phyloP scores from a whole-genome alignment of 192 early-diverging fungal species.

The Coemansia sp. region DNA sequence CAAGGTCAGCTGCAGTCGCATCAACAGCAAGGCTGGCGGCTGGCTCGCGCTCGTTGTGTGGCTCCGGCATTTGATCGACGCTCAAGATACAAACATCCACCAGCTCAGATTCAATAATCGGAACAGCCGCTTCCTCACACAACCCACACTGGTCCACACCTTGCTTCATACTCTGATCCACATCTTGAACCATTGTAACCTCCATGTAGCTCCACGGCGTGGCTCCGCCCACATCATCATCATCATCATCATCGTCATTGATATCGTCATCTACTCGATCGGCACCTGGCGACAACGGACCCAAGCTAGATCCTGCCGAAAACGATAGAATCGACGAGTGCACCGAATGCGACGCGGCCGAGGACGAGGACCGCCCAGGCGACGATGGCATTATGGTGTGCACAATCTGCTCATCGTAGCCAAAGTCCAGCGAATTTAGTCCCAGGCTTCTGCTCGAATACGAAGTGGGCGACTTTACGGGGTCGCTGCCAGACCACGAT shows the following conservation, averaged over 20 bases:
- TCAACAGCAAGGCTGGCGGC: background rate
- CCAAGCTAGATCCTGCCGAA: background rate
- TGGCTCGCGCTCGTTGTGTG: background rate
- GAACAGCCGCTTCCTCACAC: background rate
- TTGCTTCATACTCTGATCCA: background rate
- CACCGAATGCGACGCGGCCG: background rate
- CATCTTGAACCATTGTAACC: background rate
- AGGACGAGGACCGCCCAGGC: slow-evolving; percentile 1
- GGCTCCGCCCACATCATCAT: too few species aligned
- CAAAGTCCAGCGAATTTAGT: slow-evolving; percentile 34
- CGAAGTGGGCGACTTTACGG: slow-evolving; percentile 15
- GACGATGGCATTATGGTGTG: slow-evolving; percentile 21
- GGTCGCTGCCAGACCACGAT: background rate
- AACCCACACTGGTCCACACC: background rate
- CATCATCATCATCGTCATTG: too few species aligned
- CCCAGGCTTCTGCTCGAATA: slow-evolving; percentile 46
- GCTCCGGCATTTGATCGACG: background rate
- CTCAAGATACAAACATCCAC: slow-evolving; percentile 9
- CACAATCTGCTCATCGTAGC: slow-evolving; percentile 24
- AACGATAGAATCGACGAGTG: background rate
- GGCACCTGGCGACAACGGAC: background rate
- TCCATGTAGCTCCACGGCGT: background rate
- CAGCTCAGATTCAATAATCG: slow-evolving; percentile 12
- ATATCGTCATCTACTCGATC: background rate
- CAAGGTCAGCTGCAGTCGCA: background rate